Percentiles rank a stretch among this genome's conserved stretches.
Evolutionary conservation across 768 basidiomycete genomes (phyloP).

Genomic region (Pisolithus tinctorius): DNA sequence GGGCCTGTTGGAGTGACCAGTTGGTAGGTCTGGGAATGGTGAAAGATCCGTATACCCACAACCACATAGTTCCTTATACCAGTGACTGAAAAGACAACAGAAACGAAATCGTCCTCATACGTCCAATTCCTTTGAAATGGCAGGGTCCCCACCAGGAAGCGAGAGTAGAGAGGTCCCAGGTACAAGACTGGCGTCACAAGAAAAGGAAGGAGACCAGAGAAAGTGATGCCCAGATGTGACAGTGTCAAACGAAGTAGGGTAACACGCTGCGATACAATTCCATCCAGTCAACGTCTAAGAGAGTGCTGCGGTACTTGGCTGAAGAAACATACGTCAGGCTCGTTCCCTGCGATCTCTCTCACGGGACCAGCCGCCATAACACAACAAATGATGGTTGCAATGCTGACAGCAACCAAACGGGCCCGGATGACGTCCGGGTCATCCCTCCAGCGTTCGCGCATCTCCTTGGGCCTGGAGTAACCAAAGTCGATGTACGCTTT

Average conservation of each 20-base stretch:
- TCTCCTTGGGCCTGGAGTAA: conserved; percentile 25
- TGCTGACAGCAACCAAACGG: conserved; percentile 58
- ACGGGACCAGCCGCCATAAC: conserved; percentile 41
- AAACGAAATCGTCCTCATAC: conserved; percentile 32
- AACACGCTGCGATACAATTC: conserved; percentile 10
- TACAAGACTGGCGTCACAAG: conserved; percentile 70
- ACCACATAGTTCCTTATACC: conserved; percentile 67
- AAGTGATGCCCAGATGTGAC: conserved; percentile 35
- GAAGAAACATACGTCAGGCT: conserved; percentile 10
- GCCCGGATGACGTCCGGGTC: conserved; percentile 83
- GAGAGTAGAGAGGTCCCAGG: conserved; percentile 67
- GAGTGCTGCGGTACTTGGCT: background rate
- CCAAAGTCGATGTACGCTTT: conserved; percentile 19
- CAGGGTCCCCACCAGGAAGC: conserved; percentile 37
- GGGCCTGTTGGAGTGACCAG: conserved; percentile 47
- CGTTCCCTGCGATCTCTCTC: conserved; percentile 18
- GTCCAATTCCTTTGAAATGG: conserved; percentile 52
- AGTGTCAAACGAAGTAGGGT: conserved; percentile 26
- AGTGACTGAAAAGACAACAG: conserved; percentile 41
- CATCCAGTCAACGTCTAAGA: background rate
- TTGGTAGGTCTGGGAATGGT: background rate
- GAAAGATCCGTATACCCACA: conserved; percentile 25
- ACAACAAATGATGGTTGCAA: conserved; percentile 58
- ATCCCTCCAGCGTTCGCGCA: conserved; percentile 60
- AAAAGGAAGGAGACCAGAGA: conserved; percentile 37